Percentiles rank a stretch among this genome's conserved stretches.
Evolutionary conservation across 2,329 filamentous ascomycete genomes (phyloP).

Genomic region (Botrytis fabae): DNA sequence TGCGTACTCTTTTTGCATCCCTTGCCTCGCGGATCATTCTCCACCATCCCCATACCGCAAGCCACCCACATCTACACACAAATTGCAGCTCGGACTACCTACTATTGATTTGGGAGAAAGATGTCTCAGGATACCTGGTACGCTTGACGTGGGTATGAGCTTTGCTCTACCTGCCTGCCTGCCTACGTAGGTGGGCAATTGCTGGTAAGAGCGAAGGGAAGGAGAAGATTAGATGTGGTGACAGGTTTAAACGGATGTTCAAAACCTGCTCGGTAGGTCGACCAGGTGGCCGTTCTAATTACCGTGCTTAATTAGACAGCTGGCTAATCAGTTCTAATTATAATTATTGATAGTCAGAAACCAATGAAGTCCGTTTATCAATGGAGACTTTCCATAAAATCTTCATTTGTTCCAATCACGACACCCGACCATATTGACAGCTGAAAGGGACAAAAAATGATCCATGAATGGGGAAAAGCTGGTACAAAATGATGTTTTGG

Average conservation of each 20-base stretch:
- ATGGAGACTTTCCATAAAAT: background rate
- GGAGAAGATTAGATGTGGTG: background rate
- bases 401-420: background rate
- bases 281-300: background rate
- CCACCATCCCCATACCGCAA: background rate
- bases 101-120: conserved; percentile 1
- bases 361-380: background rate
- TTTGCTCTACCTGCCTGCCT: background rate
- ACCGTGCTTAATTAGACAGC: background rate
- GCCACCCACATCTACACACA: background rate
- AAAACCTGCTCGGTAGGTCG: background rate
- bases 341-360: background rate
- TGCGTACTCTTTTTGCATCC: background rate
- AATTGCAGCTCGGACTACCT: background rate
- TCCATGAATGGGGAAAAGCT: background rate
- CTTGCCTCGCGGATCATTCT: conserved; percentile 9
- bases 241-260: background rate
- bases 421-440: background rate
- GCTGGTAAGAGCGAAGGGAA: background rate
- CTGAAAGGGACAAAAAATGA: conserved; percentile 4
- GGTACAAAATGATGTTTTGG: background rate
- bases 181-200: too few species aligned
- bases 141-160: background rate
- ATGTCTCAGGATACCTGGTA: conserved; percentile 14
- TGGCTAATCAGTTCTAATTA: background rate